Conservation (phyloP, 139 green algal genomes). For the Asterochloris sp. region DNA sequence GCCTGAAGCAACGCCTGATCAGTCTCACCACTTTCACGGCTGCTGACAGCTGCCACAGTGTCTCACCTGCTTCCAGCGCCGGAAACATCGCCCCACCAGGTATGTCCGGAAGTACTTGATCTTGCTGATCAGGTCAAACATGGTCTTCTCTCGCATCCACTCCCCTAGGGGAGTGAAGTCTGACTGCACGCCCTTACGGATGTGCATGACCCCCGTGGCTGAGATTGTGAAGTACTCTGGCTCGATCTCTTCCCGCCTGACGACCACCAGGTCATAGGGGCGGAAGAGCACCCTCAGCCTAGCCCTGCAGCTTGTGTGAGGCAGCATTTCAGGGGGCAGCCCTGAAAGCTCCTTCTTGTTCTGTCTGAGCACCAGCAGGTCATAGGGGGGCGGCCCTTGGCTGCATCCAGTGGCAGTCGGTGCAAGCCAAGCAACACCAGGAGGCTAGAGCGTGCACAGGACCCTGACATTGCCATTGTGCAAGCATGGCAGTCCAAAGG, state of each 20-base stretch:
- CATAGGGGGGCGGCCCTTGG: no score
- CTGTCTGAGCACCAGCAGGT: no score
- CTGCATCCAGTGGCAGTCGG: neutral
- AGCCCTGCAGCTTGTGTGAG: conserved; percentile 24
- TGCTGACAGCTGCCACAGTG: no score
- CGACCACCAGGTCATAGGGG: conserved; percentile 72
- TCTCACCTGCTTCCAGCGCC: conserved; percentile 61
- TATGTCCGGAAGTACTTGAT: conserved; percentile 77
- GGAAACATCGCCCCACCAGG: conserved; percentile 56
- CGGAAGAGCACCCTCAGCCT: conserved; percentile 47
- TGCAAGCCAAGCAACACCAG: neutral
- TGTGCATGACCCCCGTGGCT: conserved; percentile 68
- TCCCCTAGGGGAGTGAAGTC: conserved; percentile 67
- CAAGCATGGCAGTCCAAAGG: no score
- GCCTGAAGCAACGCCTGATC: no score
- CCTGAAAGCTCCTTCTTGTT: neutral
- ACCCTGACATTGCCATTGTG: neutral
- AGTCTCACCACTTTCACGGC: no score
- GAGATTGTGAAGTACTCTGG: conserved; percentile 76
- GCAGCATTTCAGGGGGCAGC: neutral
- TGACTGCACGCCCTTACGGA: conserved; percentile 52
- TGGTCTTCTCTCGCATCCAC: conserved; percentile 68
- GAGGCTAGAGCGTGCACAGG: neutral
- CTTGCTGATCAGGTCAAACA: conserved; percentile 61
- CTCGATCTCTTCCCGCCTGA: conserved; percentile 39